These are phyloP conservation scores for Stagonosporopsis rhizophila DNA, from an alignment of 2,329 filamentous ascomycete genomes.

Conservation along the genomic window DNA sequence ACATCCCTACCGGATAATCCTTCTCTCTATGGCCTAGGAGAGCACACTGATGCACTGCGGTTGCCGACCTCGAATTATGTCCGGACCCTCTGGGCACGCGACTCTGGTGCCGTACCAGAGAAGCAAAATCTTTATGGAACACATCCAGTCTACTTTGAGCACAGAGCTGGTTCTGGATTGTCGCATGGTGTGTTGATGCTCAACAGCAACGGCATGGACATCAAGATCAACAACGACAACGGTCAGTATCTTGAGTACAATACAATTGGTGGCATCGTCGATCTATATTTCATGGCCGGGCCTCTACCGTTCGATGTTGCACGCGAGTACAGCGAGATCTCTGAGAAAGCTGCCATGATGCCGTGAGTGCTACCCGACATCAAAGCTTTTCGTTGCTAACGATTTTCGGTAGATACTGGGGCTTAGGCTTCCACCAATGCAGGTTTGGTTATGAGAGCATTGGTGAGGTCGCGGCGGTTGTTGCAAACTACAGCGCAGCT, in stretches of 20 bases:
- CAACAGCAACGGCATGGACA: constrained; percentile 66
- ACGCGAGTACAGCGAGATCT: constrained; percentile 57
- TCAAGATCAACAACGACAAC: constrained; percentile 72
- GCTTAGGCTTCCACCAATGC: constrained; percentile 60
- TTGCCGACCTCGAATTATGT: constrained; percentile 73
- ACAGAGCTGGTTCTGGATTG: constrained; percentile 58
- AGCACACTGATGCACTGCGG: constrained; percentile 74
- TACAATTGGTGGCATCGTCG: constrained; percentile 76
- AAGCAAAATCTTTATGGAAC: constrained; percentile 74
- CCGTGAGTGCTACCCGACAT: constrained; percentile 30
- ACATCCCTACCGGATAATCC: constrained; percentile 73
- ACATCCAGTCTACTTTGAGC: constrained; percentile 77
- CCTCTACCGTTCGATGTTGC: constrained; percentile 56
- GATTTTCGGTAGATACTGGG: constrained; percentile 51
- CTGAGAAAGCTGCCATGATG: constrained; percentile 56
- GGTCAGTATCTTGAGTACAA: constrained; percentile 81
- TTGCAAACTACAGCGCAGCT: constrained; percentile 69
- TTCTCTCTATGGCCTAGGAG: constrained; percentile 78
- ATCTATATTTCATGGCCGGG: constrained; percentile 63
- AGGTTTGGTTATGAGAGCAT: constrained; percentile 61
- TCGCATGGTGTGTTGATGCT: constrained; percentile 47
- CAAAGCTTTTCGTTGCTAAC: background rate
- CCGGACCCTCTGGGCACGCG: constrained; percentile 74
- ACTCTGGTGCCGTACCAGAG: constrained; percentile 66
- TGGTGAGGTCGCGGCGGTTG: constrained; percentile 68